Evolutionary conservation across 2,329 filamentous ascomycete genomes (phyloP), one percentile per base, ranked within the genome.

Genomic region (Pochonia chlamydosporia): DNA sequence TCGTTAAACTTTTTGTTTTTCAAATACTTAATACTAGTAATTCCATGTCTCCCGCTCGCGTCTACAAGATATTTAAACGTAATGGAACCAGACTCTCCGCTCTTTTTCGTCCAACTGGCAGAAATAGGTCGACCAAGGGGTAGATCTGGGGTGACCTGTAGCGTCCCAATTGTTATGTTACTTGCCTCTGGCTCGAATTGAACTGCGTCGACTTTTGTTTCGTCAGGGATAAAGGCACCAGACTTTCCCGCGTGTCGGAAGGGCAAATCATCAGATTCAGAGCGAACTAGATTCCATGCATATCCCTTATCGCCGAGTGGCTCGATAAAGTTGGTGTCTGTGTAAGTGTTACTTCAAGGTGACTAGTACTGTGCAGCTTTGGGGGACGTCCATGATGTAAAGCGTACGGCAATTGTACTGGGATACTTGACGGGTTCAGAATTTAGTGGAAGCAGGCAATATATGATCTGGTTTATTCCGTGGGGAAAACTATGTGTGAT

Each of bases 51-150:
- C 3, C 75, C 74, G 43, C 63, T 70, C 0, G 74, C 74, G 56
- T 78, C 73, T 1, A 78, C 56, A 16, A 78, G 40, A 46, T 75
- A 76, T 4, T 75, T 58, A 49, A 76, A 75, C 1, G 47, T 55
- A 44, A 76, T 70, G 1, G 47, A 54, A 11, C 73, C 73, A 8
- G 57, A 53, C 3, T 51, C 61, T 46, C 63, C 64, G 26, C 64
- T 62, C 43, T 65, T 68, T 25, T 51, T 43, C 3, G 48, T 44
- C 61, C 63, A 73, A 2, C 55, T 58, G 4, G 68, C 69, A 2
- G 64, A 64, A 1, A 69, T 55, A 1, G 70, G 63, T 0, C 59
- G 56, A 18, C 62, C 65, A 2, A 52, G 59, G 39, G 54, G 52
- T 2, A 21, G 24, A 20, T 9, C 45, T 23, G 52, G 9, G 31